phyloP scores from a whole-genome alignment of 2,329 filamentous ascomycete genomes.

The Alternaria arborescens region DNA sequence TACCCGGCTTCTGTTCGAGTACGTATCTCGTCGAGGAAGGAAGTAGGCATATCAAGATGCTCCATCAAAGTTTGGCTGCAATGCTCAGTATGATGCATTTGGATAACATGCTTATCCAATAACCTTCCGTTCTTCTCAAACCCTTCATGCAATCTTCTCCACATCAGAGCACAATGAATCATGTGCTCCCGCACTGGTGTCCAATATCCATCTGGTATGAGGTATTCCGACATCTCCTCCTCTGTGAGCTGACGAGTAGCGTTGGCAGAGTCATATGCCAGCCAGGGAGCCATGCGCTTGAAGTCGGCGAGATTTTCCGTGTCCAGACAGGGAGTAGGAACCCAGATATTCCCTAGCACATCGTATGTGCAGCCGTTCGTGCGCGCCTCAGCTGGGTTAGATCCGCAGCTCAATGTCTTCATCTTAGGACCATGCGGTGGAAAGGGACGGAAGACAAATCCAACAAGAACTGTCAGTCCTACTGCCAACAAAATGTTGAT shows the following conservation, averaged over 20 bases:
- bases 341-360: neutral
- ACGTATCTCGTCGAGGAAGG: neutral
- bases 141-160: neutral
- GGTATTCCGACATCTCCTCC: conserved; percentile 12
- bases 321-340: neutral
- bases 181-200: conserved; percentile 13
- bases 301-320: neutral
- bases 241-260: conserved; percentile 12
- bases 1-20: neutral
- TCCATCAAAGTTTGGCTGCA: neutral
- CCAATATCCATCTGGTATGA: conserved; percentile 12
- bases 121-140: neutral
- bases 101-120: neutral
- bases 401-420: conserved; percentile 13
- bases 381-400: neutral
- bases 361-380: neutral
- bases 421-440: conserved; percentile 6
- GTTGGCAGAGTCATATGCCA: conserved; percentile 11
- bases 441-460: conserved; percentile 7
- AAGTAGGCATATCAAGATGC: neutral
- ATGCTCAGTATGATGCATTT: neutral
- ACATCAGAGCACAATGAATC: conserved; percentile 1
- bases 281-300: neutral
- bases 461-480: conserved; percentile 9
- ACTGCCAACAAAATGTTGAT: conserved; percentile 6